A percentile compares a stretch with the other conserved stretches of the same genome.
These are phyloP conservation scores for Protoeuglena noctilucae DNA, from an alignment of 139 green algal species.

Conservation along the genomic window DNA sequence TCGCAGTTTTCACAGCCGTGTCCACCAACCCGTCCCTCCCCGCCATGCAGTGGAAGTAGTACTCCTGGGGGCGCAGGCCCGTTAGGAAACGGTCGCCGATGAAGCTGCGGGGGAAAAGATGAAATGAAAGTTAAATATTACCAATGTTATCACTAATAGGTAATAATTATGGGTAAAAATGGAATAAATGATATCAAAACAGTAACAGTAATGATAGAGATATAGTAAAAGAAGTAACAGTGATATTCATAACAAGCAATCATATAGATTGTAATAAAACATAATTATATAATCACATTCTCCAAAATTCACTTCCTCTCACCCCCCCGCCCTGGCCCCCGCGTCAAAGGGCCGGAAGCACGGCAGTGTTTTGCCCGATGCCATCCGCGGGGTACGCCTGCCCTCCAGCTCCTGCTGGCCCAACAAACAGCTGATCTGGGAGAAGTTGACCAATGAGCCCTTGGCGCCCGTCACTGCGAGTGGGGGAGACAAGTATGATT, in stretches of 20 bases:
- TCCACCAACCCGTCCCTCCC: slow-evolving; percentile 91
- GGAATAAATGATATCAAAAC: too few species aligned
- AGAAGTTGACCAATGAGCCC: slow-evolving; percentile 91
- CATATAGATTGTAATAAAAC: too few species aligned
- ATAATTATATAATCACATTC: too few species aligned
- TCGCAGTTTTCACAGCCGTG: slow-evolving; percentile 90
- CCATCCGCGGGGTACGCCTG: slow-evolving; percentile 75
- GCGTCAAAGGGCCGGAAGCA: slow-evolving; percentile 84
- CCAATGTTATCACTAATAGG: too few species aligned
- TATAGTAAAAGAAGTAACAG: too few species aligned
- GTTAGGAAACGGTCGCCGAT: slow-evolving; percentile 87
- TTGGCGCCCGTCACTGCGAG: slow-evolving; percentile 75
- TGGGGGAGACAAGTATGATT: too few species aligned
- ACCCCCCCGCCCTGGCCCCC: slow-evolving; percentile 50
- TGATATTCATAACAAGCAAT: too few species aligned
- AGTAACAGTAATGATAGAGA: too few species aligned
- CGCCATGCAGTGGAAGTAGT: slow-evolving; percentile 99
- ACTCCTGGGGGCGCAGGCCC: slow-evolving; percentile 69
- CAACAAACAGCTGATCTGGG: slow-evolving; percentile 85
- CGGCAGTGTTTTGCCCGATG: slow-evolving; percentile 84
- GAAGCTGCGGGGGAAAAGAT: too few species aligned
- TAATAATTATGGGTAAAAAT: too few species aligned
- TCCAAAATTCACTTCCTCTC: too few species aligned
- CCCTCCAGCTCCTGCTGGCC: slow-evolving; percentile 97
- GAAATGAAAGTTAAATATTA: too few species aligned